These are phyloP conservation scores for Nicotiana noctiflora DNA, from an alignment of 257 asterid genomes.

Conservation along the genomic window DNA sequence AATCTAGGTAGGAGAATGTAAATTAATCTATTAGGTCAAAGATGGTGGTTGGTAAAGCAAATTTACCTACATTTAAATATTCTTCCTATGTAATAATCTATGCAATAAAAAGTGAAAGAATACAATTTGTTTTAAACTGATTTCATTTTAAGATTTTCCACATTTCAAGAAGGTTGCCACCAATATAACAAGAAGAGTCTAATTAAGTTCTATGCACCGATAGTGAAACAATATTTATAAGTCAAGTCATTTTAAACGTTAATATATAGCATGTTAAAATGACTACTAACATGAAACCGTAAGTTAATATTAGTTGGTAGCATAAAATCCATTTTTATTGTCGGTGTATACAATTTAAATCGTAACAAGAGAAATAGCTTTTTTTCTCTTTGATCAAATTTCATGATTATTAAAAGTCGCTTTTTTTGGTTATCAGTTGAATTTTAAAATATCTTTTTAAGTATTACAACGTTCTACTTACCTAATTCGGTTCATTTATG, in stretches of 20 bases:
- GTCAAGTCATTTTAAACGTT: background rate
- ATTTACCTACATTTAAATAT: background rate
- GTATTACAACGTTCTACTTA: background rate
- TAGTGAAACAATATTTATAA: background rate
- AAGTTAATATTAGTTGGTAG: too few relatives aligned
- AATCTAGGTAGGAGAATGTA: conserved; percentile 33
- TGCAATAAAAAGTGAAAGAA: background rate
- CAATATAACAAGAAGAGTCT: background rate
- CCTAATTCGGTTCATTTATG: background rate
- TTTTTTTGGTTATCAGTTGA: too few relatives aligned
- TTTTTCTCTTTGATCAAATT: background rate
- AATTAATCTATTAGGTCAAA: conserved; percentile 11
- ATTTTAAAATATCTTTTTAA: background rate
- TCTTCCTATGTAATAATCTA: background rate
- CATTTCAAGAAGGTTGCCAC: background rate
- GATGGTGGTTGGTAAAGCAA: conserved; percentile 18
- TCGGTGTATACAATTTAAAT: too few relatives aligned
- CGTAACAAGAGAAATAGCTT: too few relatives aligned
- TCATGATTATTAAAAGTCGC: too few relatives aligned
- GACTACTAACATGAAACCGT: background rate
- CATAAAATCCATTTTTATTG: too few relatives aligned
- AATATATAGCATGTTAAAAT: background rate
- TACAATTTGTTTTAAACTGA: background rate
- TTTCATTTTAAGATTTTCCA: background rate
- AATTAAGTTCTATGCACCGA: background rate